Conservation (phyloP, 108 stramenopile species). For the Nitzschia putrida region DNA sequence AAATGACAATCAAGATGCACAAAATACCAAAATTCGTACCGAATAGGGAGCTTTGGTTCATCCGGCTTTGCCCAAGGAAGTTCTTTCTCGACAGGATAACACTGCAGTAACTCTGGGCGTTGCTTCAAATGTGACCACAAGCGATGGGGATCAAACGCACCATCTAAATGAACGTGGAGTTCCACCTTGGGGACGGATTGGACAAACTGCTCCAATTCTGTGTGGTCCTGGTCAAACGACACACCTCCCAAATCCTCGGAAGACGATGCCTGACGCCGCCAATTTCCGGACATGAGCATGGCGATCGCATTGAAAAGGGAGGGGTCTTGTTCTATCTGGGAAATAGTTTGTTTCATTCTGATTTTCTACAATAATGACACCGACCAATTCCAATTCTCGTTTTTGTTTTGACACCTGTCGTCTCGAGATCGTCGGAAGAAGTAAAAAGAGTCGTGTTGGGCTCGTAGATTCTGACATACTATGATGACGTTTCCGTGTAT, state of each 20-base stretch:
- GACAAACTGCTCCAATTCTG: constrained; percentile 38
- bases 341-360: neutral
- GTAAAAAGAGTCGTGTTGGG: neutral
- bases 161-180: constrained; percentile 79
- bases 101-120: constrained; percentile 26
- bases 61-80: constrained; percentile 56
- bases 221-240: constrained; percentile 22
- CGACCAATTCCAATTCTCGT: neutral
- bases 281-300: constrained; percentile 11
- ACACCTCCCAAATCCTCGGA: constrained; percentile 29
- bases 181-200: constrained; percentile 59
- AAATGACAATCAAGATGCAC: neutral
- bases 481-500: no score
- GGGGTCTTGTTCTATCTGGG: neutral
- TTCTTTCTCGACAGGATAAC: constrained; percentile 46
- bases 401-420: neutral
- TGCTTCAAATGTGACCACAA: constrained; percentile 45
- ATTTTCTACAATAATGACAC: constrained; percentile 1
- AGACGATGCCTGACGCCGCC: constrained; percentile 26
- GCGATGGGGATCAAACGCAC: constrained; percentile 50
- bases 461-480: no score
- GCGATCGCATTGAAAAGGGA: constrained; percentile 24
- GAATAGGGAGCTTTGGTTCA: constrained; percentile 10
- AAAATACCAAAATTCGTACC: constrained; percentile 11
- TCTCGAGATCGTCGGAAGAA: neutral